Evolutionary conservation across 768 basidiomycete genomes (phyloP), one percentile per base, ranked within the genome.

Genomic region (Lanmaoa rubissima): DNA sequence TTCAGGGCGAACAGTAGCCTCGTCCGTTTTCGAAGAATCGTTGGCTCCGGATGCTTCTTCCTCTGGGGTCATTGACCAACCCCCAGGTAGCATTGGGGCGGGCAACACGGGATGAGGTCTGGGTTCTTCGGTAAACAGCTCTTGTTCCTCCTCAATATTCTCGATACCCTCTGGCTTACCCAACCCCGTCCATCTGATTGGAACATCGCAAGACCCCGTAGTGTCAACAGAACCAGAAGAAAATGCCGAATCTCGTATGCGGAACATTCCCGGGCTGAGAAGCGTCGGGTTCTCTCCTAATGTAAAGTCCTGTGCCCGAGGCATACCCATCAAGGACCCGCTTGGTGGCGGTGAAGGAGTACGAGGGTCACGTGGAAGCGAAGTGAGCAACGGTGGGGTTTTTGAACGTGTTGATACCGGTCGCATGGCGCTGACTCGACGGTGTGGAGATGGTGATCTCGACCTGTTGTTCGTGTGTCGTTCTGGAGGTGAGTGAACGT

Each of bases 151-250:
- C 55, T 73, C 66, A 12, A 72, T 72, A 39, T 70, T 72, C 60
- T 72, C 74, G 43, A 73, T 71, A 34, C 76, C 76, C 42, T 72
- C 73, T 58, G 72, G 66, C 54, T 68, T 65, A 61, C 72, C 69
- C 65, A 72, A 51, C 31, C 85, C 86, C 6, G 81, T 81, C 86
- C 85, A 88, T 51, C 82, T 80, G 50, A 86, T 82, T 4, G 85
- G 82, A 41, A 82, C 74, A 34, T 87, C 80, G 16, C 70, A 71
- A 51, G 74, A 79, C 51, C 71, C 70, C 38, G 74, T 80, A 48
- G 74, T 80, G 48, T 69, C 76, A 40, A 71, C 71, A 7, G 78
- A 76, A 57, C 70, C 74, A 26, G 72, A 73, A 17, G 86, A 86
- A 61, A 86, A 78, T 6, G 78, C 79, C 31, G 88, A 88, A 64